phyloP scores from a whole-genome alignment of 768 basidiomycete genomes.

The Boletus rufocinnamomeus region DNA sequence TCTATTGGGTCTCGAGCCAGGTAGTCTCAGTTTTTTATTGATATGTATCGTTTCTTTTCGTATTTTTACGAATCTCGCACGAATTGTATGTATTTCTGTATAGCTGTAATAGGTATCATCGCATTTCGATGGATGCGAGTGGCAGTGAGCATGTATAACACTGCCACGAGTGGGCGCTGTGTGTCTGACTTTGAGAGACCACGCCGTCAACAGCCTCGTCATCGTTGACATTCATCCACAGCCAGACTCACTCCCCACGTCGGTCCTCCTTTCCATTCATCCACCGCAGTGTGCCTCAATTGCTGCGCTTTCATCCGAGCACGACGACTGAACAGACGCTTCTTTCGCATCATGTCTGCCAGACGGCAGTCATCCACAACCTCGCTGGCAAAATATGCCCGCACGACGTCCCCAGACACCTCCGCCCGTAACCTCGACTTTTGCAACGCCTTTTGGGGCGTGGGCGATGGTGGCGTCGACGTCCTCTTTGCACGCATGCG shows the following conservation, averaged over 20 bases:
- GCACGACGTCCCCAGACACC: slow-evolving; percentile 49
- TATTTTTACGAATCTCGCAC: not conserved
- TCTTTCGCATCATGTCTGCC: slow-evolving; percentile 55
- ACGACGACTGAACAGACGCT: slow-evolving; percentile 18
- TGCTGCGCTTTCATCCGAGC: slow-evolving; percentile 18
- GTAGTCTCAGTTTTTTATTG: not conserved
- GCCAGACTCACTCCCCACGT: not conserved
- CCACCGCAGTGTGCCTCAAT: slow-evolving; percentile 19
- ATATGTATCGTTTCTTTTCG: not conserved
- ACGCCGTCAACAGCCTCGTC: slow-evolving; percentile 10
- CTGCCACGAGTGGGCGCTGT: slow-evolving; percentile 21
- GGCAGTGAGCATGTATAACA: slow-evolving; percentile 3
- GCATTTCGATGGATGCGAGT: not conserved
- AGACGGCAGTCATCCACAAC: slow-evolving; percentile 81
- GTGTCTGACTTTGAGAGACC: not conserved
- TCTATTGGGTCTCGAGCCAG: no score
- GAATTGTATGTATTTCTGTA: not conserved
- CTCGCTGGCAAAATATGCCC: slow-evolving; percentile 71
- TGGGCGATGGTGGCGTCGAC: slow-evolving; percentile 84
- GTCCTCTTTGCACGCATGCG: slow-evolving; percentile 89
- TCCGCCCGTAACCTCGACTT: slow-evolving; percentile 70
- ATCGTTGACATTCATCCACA: not conserved
- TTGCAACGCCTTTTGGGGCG: slow-evolving; percentile 97
- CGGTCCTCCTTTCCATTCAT: not conserved
- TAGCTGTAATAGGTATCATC: not conserved